Percentiles rank a stretch among this genome's conserved stretches.
Conservation (phyloP, 768 basidiomycete species). For the Auricularia sp. region DNA sequence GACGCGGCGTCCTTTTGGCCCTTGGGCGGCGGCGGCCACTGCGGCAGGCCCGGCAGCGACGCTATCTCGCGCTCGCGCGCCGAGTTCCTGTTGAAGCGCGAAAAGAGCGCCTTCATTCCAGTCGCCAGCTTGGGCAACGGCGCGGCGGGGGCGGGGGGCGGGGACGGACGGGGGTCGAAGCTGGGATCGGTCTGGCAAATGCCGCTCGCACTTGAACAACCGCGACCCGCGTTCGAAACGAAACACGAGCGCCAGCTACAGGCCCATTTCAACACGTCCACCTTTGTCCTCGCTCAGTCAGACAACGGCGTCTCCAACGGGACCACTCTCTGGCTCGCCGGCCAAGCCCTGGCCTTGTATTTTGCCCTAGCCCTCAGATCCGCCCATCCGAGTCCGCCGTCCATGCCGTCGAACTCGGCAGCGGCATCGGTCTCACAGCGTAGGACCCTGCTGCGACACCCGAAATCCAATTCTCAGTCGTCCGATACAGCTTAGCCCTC, state of each 20-base stretch:
- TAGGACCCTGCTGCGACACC: conserved; percentile 26
- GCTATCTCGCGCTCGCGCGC: conserved; percentile 53
- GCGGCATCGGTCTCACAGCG: conserved; percentile 74
- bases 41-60: conserved; percentile 47
- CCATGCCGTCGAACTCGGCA: conserved; percentile 65
- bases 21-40: conserved; percentile 54
- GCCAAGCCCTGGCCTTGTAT: conserved; percentile 62
- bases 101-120: conserved; percentile 78
- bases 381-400: background rate
- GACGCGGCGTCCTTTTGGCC: conserved; percentile 19
- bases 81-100: conserved; percentile 48
- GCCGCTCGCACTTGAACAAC: background rate
- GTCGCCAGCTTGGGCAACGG: background rate
- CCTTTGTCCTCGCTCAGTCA: conserved; percentile 45
- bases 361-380: conserved; percentile 32
- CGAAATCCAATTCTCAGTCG: background rate
- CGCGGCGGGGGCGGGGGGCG: background rate
- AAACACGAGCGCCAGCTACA: conserved; percentile 48
- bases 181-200: background rate
- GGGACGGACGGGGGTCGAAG: conserved; percentile 5
- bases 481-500: conserved; percentile 44
- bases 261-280: conserved; percentile 29
- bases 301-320: conserved; percentile 63
- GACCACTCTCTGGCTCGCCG: conserved; percentile 77
- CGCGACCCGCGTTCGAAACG: conserved; percentile 27